Conservation (phyloP, 225 moss, liverwort and hornwort species). For the Bryum argenteum region DNA sequence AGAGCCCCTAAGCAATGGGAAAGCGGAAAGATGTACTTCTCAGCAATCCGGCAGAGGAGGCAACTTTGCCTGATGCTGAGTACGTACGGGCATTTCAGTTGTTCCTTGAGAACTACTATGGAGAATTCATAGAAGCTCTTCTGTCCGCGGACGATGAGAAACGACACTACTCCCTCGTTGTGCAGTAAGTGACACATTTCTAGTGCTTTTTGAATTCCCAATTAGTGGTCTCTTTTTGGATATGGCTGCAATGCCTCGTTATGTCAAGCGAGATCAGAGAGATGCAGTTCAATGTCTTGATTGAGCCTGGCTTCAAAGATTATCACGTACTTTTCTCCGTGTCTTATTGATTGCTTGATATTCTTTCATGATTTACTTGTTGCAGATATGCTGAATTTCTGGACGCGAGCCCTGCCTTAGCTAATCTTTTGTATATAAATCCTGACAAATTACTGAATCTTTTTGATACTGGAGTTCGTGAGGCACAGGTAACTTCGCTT, state of each 20-base stretch:
- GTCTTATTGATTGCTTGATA: conserved; percentile 6
- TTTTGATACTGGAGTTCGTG: conserved; percentile 58
- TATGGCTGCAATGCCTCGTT: conserved; percentile 10
- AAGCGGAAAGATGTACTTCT: conserved; percentile 39
- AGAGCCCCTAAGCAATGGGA: conserved; percentile 45
- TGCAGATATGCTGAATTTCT: conserved; percentile 74
- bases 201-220: background rate
- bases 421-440: conserved; percentile 57
- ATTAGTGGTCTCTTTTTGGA: background rate
- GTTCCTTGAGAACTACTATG: conserved; percentile 53
- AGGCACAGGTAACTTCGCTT: conserved; percentile 57
- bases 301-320: background rate
- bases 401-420: conserved; percentile 67
- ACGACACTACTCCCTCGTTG: conserved; percentile 47
- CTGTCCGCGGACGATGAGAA: conserved; percentile 30
- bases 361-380: conserved; percentile 7
- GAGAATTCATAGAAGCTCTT: conserved; percentile 50
- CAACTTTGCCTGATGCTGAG: conserved; percentile 43
- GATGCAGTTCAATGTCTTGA: background rate
- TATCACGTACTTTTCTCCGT: background rate
- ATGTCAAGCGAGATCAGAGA: background rate
- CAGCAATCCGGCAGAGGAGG: conserved; percentile 38
- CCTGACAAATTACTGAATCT: conserved; percentile 67
- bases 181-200: conserved; percentile 48
- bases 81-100: conserved; percentile 46